Percentiles rank a stretch among this genome's conserved stretches.
Conservation (phyloP, 805 yeast genomes). For the Clavispora vitiphila region DNA sequence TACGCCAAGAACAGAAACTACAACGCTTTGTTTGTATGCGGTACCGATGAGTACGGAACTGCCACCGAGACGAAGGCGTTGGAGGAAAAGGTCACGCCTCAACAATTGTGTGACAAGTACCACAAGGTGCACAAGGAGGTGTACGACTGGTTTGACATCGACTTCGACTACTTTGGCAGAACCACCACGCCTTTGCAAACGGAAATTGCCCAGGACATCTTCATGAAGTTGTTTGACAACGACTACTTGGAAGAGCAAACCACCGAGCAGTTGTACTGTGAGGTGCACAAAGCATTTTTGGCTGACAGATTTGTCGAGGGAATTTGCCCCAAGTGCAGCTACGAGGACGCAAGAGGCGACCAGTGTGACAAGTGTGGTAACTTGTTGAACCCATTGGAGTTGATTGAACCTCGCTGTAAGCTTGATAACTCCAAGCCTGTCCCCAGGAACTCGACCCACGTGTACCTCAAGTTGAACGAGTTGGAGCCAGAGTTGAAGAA, state of each 20-base stretch:
- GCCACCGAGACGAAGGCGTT: constrained; percentile 98
- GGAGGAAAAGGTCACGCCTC: constrained; percentile 87
- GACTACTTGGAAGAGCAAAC: constrained; percentile 80
- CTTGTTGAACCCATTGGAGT: constrained; percentile 85
- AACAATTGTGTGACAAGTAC: constrained; percentile 86
- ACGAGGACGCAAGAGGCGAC: constrained; percentile 98
- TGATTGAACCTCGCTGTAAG: constrained; percentile 93
- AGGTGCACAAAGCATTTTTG: constrained; percentile 80
- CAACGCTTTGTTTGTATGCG: constrained; percentile 84
- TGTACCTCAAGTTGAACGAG: constrained; percentile 78
- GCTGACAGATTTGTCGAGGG: constrained; percentile 99
- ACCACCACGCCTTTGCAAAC: constrained; percentile 92
- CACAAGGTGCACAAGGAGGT: constrained; percentile 81
- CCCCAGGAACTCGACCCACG: constrained; percentile 76
- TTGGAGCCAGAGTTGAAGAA: constrained; percentile 67
- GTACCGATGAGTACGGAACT: constrained; percentile 99
- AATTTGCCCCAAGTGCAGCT: constrained; percentile 89
- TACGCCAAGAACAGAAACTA: constrained; percentile 85
- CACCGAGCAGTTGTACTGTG: constrained; percentile 88
- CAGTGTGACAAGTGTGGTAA: constrained; percentile 97
- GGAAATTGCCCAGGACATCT: constrained; percentile 91
- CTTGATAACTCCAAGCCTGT: constrained; percentile 80
- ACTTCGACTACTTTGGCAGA: constrained; percentile 93
- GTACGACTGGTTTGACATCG: constrained; percentile 95
- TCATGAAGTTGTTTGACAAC: constrained; percentile 68